Conservation (phyloP, 2,329 filamentous ascomycete genomes). For the Alternaria ethzedia region DNA sequence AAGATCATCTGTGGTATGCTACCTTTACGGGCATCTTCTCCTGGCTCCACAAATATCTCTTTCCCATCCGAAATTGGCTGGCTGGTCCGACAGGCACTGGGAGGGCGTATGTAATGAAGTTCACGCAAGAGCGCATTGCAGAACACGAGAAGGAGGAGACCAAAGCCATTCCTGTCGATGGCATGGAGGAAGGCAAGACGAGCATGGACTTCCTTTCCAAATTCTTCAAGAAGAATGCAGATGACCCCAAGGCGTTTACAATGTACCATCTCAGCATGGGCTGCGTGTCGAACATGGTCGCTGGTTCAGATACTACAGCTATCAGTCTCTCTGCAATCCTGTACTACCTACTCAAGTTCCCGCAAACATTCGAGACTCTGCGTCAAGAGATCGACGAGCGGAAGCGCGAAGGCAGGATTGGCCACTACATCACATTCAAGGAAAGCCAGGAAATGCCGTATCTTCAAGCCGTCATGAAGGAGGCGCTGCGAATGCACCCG, state of each 20-base stretch:
- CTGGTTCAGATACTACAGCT: conserved; percentile 54
- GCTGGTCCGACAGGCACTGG: conserved; percentile 35
- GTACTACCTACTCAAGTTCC: conserved; percentile 28
- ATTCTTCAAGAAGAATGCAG: conserved; percentile 15
- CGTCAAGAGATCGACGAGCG: conserved; percentile 19
- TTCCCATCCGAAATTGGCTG: conserved; percentile 46
- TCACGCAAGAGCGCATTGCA: conserved; percentile 10
- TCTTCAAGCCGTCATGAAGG: conserved; percentile 37
- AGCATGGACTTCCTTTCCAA: conserved; percentile 24
- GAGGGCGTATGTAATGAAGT: conserved; percentile 41
- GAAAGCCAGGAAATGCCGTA: conserved; percentile 37
- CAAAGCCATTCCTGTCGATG: conserved; percentile 12
- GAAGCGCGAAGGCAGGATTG: background rate
- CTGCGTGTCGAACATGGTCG: conserved; percentile 47
- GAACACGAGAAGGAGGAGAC: conserved; percentile 18
- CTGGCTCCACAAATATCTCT: conserved; percentile 40
- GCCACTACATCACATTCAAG: conserved; percentile 21
- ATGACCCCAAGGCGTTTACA: conserved; percentile 44
- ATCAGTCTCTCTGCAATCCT: conserved; percentile 41
- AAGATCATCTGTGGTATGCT: conserved; percentile 11
- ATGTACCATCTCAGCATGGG: conserved; percentile 47
- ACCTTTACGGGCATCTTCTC: conserved; percentile 21
- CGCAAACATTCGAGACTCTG: conserved; percentile 16
- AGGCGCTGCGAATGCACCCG: conserved; percentile 34
- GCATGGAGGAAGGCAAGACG: background rate